A percentile compares a stretch with the other conserved stretches of the same genome.
Conservation (phyloP, 2,329 filamentous ascomycete genomes). For the Colletotrichum simmondsii region DNA sequence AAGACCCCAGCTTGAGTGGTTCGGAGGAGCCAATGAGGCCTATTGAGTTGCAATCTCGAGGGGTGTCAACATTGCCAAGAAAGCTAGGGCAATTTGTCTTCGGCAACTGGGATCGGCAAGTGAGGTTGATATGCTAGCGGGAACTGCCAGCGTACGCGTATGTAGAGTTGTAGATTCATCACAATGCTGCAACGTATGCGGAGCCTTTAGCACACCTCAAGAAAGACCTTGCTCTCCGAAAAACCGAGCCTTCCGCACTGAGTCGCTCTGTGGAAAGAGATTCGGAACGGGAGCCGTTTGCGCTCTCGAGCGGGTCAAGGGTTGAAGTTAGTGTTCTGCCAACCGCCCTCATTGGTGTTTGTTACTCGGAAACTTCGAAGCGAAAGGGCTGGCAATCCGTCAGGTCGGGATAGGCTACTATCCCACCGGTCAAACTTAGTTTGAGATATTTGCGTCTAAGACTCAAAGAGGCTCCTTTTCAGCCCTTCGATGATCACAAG, state of each 20-base stretch:
- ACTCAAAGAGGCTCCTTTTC: background rate
- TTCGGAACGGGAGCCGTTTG: background rate
- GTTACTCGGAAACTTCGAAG: background rate
- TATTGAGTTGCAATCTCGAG: background rate
- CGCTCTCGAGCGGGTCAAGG: background rate
- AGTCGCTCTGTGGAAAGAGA: background rate
- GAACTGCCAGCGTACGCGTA: background rate
- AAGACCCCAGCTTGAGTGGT: background rate
- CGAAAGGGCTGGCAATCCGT: background rate
- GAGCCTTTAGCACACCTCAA: background rate
- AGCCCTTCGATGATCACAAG: background rate
- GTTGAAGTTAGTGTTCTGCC: background rate
- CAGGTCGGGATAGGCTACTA: background rate
- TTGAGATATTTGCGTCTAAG: background rate
- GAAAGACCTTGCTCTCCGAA: background rate
- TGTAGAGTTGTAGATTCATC: background rate
- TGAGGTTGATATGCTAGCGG: background rate
- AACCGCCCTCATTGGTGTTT: background rate
- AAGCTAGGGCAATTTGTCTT: conserved; percentile 12
- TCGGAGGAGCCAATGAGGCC: conserved; percentile 7
- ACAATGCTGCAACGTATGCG: background rate
- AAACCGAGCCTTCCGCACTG: background rate
- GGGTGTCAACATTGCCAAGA: conserved; percentile 21
- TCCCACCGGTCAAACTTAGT: background rate
- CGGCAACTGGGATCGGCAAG: conserved; percentile 31